These are phyloP conservation scores for Acaromyces ingoldii DNA, from an alignment of 1,284 basidiomycete species.

Conservation along the genomic window DNA sequence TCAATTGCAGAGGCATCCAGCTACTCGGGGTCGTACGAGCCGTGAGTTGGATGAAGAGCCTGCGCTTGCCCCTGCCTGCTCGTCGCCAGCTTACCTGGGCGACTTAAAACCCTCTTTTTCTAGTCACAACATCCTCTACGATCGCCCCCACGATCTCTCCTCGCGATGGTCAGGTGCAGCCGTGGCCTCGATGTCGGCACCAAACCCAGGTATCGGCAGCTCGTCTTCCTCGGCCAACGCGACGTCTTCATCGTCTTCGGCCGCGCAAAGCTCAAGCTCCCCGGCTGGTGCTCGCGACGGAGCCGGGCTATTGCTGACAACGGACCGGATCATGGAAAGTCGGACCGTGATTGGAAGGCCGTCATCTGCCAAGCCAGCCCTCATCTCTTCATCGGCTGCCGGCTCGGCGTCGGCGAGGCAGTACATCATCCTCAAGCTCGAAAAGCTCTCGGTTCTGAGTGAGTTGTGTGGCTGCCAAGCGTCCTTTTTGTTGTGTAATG, in stretches of 20 bases:
- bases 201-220: conserved; percentile 11
- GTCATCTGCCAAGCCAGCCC: no score
- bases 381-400: no score
- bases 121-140: conserved; percentile 30
- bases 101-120: neutral
- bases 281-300: no score
- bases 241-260: neutral
- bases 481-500: no score
- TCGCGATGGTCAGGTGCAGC: conserved; percentile 36
- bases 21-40: conserved; percentile 40
- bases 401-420: conserved; percentile 29
- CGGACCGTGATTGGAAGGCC: neutral
- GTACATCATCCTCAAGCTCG: conserved; percentile 49
- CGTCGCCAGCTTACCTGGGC: no score
- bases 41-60: no score
- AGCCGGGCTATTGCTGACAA: neutral
- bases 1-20: conserved; percentile 35
- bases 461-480: neutral
- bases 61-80: no score
- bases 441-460: conserved; percentile 38
- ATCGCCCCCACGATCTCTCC: conserved; percentile 34
- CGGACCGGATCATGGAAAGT: neutral
- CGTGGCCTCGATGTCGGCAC: conserved; percentile 12
- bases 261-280: neutral
- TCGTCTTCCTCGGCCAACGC: conserved; percentile 8